A percentile compares a stretch with the other conserved stretches of the same genome.
phyloP scores from a whole-genome alignment of 768 basidiomycete species.

The Xerocomus spinulosus region DNA sequence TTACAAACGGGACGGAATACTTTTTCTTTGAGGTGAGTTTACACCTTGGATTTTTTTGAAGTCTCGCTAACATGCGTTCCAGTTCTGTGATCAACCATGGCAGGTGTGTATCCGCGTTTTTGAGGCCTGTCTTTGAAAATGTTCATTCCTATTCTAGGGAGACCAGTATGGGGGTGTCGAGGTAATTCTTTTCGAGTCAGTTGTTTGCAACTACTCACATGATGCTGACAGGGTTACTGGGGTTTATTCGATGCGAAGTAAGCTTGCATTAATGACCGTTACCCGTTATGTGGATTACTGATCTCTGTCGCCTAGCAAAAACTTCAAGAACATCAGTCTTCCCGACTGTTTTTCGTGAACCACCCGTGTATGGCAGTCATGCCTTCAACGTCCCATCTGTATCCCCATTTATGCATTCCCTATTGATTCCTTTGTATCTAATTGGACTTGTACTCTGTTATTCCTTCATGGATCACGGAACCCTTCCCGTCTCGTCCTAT shows the following conservation, averaged over 20 bases:
- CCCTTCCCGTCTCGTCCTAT: not conserved
- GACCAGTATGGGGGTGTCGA: constrained; percentile 76
- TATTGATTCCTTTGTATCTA: constrained; percentile 11
- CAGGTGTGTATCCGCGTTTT: constrained; percentile 44
- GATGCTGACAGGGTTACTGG: constrained; percentile 45
- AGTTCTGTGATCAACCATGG: constrained; percentile 80
- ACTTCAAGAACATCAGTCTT: constrained; percentile 66
- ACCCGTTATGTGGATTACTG: constrained; percentile 22
- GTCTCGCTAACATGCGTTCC: not conserved
- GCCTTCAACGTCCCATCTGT: constrained; percentile 7
- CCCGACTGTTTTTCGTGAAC: constrained; percentile 44
- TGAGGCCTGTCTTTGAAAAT: not conserved
- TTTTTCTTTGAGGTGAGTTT: constrained; percentile 75
- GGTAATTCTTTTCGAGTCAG: constrained; percentile 22
- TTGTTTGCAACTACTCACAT: constrained; percentile 8
- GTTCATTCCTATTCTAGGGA: constrained; percentile 36
- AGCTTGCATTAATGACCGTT: constrained; percentile 12
- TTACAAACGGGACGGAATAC: constrained; percentile 73
- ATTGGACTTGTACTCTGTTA: constrained; percentile 19
- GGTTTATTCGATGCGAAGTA: constrained; percentile 61
- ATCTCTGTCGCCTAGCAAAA: constrained; percentile 42
- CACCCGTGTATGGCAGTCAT: not conserved
- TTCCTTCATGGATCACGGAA: constrained; percentile 2
- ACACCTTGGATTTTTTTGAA: constrained; percentile 1
- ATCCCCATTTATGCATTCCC: not conserved